Evolutionary conservation across 2,329 filamentous ascomycete genomes (phyloP), one percentile per base, ranked within the genome.

Genomic region (Coniochaeta hoffmannii): DNA sequence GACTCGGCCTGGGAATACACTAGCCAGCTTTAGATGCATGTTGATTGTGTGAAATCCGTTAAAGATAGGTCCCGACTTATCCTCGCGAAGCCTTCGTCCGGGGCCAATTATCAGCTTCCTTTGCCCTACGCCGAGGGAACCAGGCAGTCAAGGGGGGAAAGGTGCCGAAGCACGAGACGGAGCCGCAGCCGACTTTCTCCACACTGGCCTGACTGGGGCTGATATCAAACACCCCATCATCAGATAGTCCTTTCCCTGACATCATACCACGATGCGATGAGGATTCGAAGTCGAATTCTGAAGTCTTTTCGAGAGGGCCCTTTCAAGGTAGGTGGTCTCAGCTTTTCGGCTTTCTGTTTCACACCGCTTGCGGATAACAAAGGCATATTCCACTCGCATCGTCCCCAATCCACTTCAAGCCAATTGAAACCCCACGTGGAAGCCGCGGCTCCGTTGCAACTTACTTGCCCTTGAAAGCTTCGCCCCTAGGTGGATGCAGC

Each of bases 321-420:
- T 46, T 19, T 28, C 22, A 8, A 17, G 19, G 41, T 17, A 26
- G 38, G 41, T 46, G 19, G 41, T 15, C 41, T 12, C n/a, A 26
- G 41, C 41, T 46, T 46, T 46, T 9, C n/a, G n/a, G 41, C 41
- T 46, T 28, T 26, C 19, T 28, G 4, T 7, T 12, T 12, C 41
- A 28, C 41, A 46, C 19, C 41, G n/a, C 2, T n/a, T n/a, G 49
- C 49, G 49, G 49, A 51, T 51, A 51, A 51, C 49, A 17, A 51
- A 51, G 49, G 49, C 49, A 51, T 24, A 51, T 46, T 11, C 26
- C 12, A 3, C n/a, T 31, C 26, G 26, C 26, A 7, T 8, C 44
- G 2, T 30, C 8, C 28, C 5, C n/a, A 31, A 10, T 34, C 49
- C 49, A 31, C 10, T 26, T 15, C 19, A n/a, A 15, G n/a, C 28